Conservation (phyloP, 176 grass and related monocot species). For the Zea mays region Zm-B73-REFERENCE-NAM-5.0 NC_050099.1:141175001-141175500, state of each 20-base stretch:
- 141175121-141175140: constrained; percentile 19
- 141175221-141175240: constrained; percentile 12
- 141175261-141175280: neutral
- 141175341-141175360: neutral
- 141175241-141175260: constrained; percentile 15
- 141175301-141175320: neutral
- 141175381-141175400: neutral
- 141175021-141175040: neutral
- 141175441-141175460: neutral
- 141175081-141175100: constrained; percentile 12
- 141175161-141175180: neutral
- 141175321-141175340: neutral
- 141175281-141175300: neutral
- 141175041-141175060: neutral
- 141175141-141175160: neutral
- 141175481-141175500: neutral
- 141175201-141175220: constrained; percentile 13
- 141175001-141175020: constrained; percentile 81
- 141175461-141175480: neutral
- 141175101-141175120: constrained; percentile 1
- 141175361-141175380: neutral
- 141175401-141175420: neutral
- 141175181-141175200: constrained; percentile 17
- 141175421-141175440: neutral
- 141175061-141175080: neutral